Evolutionary conservation across 768 basidiomycete genomes (phyloP).

Genomic region (Termitomyces sp.): DNA sequence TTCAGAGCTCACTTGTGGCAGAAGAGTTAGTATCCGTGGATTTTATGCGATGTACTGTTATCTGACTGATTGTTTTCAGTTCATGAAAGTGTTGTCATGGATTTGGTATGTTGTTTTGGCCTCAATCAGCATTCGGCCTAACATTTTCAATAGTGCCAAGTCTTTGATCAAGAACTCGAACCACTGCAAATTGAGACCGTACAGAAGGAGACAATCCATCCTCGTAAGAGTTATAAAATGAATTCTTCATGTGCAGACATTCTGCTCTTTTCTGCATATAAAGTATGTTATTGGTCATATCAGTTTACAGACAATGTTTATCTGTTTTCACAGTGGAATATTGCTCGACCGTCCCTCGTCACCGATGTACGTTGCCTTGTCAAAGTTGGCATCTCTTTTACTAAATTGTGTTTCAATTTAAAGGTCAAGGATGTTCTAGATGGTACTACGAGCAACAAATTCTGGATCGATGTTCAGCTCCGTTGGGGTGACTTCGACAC

Average conservation of each 20-base stretch:
- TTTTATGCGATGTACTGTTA: constrained; percentile 15
- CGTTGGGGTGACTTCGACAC: constrained; percentile 99
- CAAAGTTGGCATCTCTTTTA: not conserved
- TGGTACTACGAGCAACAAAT: constrained; percentile 98
- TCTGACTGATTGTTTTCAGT: constrained; percentile 34
- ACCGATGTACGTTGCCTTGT: constrained; percentile 62
- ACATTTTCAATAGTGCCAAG: constrained; percentile 64
- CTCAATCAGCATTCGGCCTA: not conserved
- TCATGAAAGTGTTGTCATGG: constrained; percentile 91
- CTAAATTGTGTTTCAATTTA: constrained; percentile 5
- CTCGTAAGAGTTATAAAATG: constrained; percentile 99
- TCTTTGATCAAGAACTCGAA: constrained; percentile 98
- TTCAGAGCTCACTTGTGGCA: constrained; percentile 99
- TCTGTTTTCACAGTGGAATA: constrained; percentile 73
- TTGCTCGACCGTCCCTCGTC: constrained; percentile 89
- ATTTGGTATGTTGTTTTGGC: constrained; percentile 44
- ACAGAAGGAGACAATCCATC: constrained; percentile 99
- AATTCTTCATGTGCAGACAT: constrained; percentile 99
- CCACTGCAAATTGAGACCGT: constrained; percentile 98
- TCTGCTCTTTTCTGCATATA: constrained; percentile 91
- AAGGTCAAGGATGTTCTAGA: constrained; percentile 95
- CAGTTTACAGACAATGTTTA: not conserved
- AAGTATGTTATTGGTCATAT: constrained; percentile 31
- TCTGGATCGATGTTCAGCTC: constrained; percentile 95
- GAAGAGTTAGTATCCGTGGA: constrained; percentile 66